Evolutionary conservation across 1,139 yeast genomes (phyloP), one percentile per base, ranked within the genome.

Genomic region (Scheffersomyces cryptocercus): DNA sequence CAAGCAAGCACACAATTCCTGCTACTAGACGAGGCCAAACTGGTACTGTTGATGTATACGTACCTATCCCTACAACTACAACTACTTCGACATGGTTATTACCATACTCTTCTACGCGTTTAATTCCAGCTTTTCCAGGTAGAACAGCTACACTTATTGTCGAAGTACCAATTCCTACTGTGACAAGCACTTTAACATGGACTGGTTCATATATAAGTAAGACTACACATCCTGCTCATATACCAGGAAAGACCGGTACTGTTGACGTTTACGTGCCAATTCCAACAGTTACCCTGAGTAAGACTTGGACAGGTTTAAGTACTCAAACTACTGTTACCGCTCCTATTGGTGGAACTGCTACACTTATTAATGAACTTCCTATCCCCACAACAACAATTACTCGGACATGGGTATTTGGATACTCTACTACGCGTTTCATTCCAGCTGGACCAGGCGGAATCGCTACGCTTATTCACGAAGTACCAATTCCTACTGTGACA

Each of bases 401-500:
- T 13, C 2, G 3, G 3, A 13, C 14, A 13, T 13, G 14, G 14
- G 2, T 13, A 13, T 13, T 2, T 2, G 3, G 3, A 13, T 13
- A 13, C 14, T 13, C 14, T 13, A 13, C 14, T 13, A 13, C 14
- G 2, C 14, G 14, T 13, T 13, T 13, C 14, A 13, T 13, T 13
- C 14, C 14, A 13, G 14, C 14, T 13, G n/a, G n/a, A n/a, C n/a
- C n/a, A n/a, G n/a, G n/a, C n/a, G n/a, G n/a, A n/a, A n/a, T n/a
- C n/a, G 50, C 40, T 11, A 55, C 64, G 1, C 56, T 58, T 28
- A 45, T 44, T 8, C 53, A 58, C 10, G 42, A 46, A 5, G 51
- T 48, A 10, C 62, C 64, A 8, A 43, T 48, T n/a, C 58, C 60
- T n/a, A 55, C 58, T 4, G 42, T 44, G 4, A 55, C 64, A 0